phyloP scores from a whole-genome alignment of 2,329 filamentous ascomycete genomes.

The Xylaria polymorpha region DNA sequence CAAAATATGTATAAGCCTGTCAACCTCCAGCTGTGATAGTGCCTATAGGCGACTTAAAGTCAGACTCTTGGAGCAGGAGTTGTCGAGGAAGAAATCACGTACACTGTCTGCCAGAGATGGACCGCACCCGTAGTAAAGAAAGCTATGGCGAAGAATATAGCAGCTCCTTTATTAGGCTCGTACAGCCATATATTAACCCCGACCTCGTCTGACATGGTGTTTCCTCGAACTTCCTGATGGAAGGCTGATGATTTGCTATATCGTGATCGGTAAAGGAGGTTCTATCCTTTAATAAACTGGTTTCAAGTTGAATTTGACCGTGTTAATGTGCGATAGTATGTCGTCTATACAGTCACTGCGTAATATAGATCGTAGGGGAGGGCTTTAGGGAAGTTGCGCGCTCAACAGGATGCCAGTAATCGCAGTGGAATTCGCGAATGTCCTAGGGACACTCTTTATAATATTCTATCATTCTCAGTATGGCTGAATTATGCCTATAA shows the following conservation, averaged over 20 bases:
- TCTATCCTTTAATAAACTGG: neutral
- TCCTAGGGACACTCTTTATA: slow-evolving; percentile 20
- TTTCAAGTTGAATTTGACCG: neutral
- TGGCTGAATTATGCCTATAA: neutral
- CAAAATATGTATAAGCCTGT: slow-evolving; percentile 66
- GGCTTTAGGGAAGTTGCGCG: neutral
- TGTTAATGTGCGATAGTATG: neutral
- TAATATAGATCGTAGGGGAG: neutral
- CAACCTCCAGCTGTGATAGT: slow-evolving; percentile 67
- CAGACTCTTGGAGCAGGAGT: neutral
- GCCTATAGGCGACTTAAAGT: slow-evolving; percentile 51
- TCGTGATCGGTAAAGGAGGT: neutral
- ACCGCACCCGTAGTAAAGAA: slow-evolving; percentile 54
- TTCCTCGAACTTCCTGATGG: neutral
- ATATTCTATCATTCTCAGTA: neutral
- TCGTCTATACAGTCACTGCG: neutral
- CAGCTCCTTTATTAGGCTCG: slow-evolving; percentile 60
- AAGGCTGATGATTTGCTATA: neutral
- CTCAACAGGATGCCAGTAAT: neutral
- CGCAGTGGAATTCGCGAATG: neutral
- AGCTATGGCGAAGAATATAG: slow-evolving; percentile 59
- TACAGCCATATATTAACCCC: slow-evolving; percentile 60
- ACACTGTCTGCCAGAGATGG: slow-evolving; percentile 61
- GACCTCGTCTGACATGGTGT: slow-evolving; percentile 52
- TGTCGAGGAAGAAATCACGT: slow-evolving; percentile 45